phyloP scores from a whole-genome alignment of 2,329 filamentous ascomycete genomes.

The Fusarium sp. region DNA sequence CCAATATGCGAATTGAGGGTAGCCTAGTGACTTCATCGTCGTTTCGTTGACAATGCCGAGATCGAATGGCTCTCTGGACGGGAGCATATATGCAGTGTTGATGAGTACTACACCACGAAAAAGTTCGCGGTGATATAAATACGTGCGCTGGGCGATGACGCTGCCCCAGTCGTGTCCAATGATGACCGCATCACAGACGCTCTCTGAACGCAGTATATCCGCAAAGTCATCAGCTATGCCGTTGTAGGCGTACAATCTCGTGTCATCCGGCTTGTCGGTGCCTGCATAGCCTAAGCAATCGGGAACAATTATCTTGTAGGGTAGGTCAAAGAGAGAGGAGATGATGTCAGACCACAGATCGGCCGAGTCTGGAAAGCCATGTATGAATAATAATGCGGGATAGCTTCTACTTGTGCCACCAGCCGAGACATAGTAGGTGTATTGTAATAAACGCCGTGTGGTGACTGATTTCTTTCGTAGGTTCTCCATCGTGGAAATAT shows the following conservation, averaged over 20 bases:
- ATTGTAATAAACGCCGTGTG: no score
- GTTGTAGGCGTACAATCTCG: no score
- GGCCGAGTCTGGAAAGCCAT: conserved; percentile 31
- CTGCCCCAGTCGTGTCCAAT: conserved; percentile 35
- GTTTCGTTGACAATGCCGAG: no score
- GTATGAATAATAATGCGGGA: conserved; percentile 26
- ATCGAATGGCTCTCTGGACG: no score
- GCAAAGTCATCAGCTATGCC: background rate
- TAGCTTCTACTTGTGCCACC: conserved; percentile 52
- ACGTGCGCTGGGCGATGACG: conserved; percentile 10
- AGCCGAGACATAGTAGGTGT: no score
- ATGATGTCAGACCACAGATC: conserved; percentile 24
- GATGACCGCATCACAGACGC: background rate
- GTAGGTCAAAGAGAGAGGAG: background rate
- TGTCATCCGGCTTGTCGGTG: no score
- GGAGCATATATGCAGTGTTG: no score
- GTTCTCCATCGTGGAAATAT: no score
- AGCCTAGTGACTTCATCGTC: no score
- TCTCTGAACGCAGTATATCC: conserved; percentile 16
- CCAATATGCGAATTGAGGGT: background rate
- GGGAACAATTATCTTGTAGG: no score
- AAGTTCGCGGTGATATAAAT: conserved; percentile 12
- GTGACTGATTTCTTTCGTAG: no score
- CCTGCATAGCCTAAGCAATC: no score
- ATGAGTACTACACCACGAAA: conserved; percentile 4